Percentiles rank a stretch among this genome's conserved stretches.
Evolutionary conservation across 2,329 filamentous ascomycete species (phyloP).

Genomic region (Calonectria ilicicola): DNA sequence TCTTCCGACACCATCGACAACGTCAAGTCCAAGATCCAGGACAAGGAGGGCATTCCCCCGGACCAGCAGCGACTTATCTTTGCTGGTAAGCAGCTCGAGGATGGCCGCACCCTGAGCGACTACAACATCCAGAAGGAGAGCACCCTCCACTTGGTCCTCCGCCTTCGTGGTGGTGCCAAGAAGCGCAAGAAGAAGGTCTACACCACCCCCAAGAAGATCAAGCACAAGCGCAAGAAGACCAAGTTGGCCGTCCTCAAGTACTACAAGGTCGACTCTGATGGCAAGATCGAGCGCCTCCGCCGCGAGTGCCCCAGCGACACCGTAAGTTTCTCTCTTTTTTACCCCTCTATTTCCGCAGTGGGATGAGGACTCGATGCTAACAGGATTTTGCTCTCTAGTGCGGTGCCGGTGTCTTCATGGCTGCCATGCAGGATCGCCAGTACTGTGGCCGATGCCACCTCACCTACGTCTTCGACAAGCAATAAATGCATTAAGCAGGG

Average conservation of each 20-base stretch:
- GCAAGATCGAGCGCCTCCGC: conserved; percentile 99
- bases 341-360: not conserved
- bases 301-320: conserved; percentile 95
- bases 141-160: conserved; percentile 97
- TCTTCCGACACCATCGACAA: conserved; percentile 99
- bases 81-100: conserved; percentile 99
- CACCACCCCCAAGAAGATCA: conserved; percentile 99
- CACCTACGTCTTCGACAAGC: conserved; percentile 80
- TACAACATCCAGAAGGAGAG: conserved; percentile 99
- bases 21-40: conserved; percentile 98
- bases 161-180: conserved; percentile 98
- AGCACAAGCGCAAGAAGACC: conserved; percentile 99
- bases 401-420: conserved; percentile 99
- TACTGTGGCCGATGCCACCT: conserved; percentile 87
- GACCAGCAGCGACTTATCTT: conserved; percentile 99
- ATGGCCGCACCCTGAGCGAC: conserved; percentile 98
- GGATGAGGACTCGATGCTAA: conserved; percentile 47
- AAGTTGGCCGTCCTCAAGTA: conserved; percentile 99
- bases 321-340: conserved; percentile 68
- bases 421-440: conserved; percentile 99
- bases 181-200: conserved; percentile 99
- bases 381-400: conserved; percentile 68
- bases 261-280: conserved; percentile 99
- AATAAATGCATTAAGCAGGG: conserved; percentile 56
- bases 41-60: conserved; percentile 99